phyloP scores from a whole-genome alignment of 1,139 yeast species.

The Scheffersomyces segobiensis region DNA sequence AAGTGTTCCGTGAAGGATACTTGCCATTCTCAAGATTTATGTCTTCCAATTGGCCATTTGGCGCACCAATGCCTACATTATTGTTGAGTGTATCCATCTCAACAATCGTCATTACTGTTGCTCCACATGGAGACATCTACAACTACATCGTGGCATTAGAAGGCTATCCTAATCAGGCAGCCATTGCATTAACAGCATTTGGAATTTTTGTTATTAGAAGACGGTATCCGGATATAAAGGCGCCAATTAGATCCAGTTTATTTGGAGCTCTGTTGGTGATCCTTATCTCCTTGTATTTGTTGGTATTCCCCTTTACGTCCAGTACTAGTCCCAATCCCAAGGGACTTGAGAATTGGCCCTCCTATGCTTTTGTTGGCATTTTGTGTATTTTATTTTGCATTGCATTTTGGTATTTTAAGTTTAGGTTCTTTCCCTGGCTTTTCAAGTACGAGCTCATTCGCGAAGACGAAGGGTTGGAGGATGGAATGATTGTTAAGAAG shows the following conservation, averaged over 20 bases:
- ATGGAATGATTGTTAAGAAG: slow-evolving; percentile 54
- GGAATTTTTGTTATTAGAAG: slow-evolving; percentile 54
- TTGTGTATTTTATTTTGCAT: slow-evolving; percentile 31
- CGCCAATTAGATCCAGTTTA: slow-evolving; percentile 51
- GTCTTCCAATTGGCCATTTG: slow-evolving; percentile 59
- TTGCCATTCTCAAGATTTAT: slow-evolving; percentile 52
- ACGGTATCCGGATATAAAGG: slow-evolving; percentile 44
- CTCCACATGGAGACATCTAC: slow-evolving; percentile 80
- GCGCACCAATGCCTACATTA: slow-evolving; percentile 55
- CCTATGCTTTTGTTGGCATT: slow-evolving; percentile 47
- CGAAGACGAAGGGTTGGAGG: slow-evolving; percentile 41
- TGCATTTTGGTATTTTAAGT: slow-evolving; percentile 51
- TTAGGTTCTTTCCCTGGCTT: slow-evolving; percentile 43
- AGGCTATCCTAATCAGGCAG: slow-evolving; percentile 65
- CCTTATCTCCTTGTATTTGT: slow-evolving; percentile 38
- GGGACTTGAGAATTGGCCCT: slow-evolving; percentile 50
- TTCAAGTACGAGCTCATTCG: slow-evolving; percentile 43
- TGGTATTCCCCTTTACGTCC: slow-evolving; percentile 50
- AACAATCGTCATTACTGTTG: slow-evolving; percentile 51
- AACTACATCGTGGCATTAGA: slow-evolving; percentile 72
- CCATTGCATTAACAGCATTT: slow-evolving; percentile 47
- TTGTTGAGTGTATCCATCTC: slow-evolving; percentile 37
- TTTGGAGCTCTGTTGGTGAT: slow-evolving; percentile 46
- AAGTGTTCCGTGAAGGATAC: slow-evolving; percentile 63
- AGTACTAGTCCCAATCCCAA: slow-evolving; percentile 38